These are phyloP conservation scores for Cadophora sp. DNA, from an alignment of 2,329 filamentous ascomycete species.

Conservation along the genomic window DNA sequence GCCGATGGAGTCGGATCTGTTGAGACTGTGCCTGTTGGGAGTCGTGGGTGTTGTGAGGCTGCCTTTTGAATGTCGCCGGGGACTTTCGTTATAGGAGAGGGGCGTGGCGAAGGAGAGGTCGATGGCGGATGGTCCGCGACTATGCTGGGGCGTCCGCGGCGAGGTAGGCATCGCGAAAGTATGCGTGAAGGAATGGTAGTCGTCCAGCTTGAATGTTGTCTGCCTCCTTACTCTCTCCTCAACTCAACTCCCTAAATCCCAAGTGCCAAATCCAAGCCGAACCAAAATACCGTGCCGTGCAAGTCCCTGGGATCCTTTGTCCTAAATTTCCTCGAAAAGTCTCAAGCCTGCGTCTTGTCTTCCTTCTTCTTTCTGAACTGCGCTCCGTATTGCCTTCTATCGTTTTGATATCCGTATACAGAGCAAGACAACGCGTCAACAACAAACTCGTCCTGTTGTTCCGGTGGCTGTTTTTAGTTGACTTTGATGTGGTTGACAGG, in stretches of 20 bases:
- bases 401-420: background rate
- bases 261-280: conserved; percentile 12
- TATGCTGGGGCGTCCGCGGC: conserved; percentile 64
- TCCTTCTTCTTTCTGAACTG: background rate
- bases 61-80: conserved; percentile 41
- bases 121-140: conserved; percentile 61
- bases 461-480: background rate
- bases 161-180: conserved; percentile 50
- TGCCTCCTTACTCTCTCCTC: background rate
- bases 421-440: conserved; percentile 7
- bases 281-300: background rate
- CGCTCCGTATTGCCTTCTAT: background rate
- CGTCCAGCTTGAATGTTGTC: conserved; percentile 16
- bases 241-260: conserved; percentile 18
- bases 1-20: conserved; percentile 38
- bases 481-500: conserved; percentile 15
- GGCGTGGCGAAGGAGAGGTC: conserved; percentile 49
- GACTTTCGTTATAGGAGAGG: conserved; percentile 34
- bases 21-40: conserved; percentile 23
- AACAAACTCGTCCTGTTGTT: background rate
- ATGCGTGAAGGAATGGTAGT: conserved; percentile 26
- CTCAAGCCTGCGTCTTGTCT: background rate
- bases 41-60: conserved; percentile 31
- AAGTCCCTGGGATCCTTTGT: conserved; percentile 7
- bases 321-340: background rate